A percentile compares a stretch with the other conserved stretches of the same genome.
Evolutionary conservation across 2,329 filamentous ascomycete genomes (phyloP).

Genomic region (Aspergillus sp.): DNA sequence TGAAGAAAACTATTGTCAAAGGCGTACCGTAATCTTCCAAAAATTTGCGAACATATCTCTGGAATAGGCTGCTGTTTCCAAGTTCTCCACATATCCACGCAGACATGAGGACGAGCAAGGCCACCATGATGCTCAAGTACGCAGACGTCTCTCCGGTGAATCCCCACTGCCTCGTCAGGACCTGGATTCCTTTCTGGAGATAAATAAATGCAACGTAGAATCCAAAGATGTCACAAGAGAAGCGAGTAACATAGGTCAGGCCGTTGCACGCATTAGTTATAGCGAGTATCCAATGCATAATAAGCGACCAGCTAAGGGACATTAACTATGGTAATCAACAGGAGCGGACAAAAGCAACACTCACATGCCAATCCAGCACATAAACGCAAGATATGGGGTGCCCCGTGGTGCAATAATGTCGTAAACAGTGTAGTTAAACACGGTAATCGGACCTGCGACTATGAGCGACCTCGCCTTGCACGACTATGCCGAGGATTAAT

Average conservation of each 20-base stretch:
- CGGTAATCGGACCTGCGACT: constrained; percentile 72
- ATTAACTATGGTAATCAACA: not conserved
- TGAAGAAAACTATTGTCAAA: constrained; percentile 81
- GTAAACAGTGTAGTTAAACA: constrained; percentile 93
- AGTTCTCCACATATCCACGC: constrained; percentile 73
- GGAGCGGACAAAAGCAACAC: constrained; percentile 23
- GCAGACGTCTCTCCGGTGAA: constrained; percentile 59
- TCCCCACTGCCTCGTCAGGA: constrained; percentile 72
- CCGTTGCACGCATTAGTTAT: constrained; percentile 84
- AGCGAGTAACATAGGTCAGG: constrained; percentile 84
- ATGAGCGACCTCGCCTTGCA: not conserved
- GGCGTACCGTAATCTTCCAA: constrained; percentile 89
- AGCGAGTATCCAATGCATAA: constrained; percentile 82
- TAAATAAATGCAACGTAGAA: constrained; percentile 94
- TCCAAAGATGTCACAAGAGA: constrained; percentile 90
- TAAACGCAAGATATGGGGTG: constrained; percentile 82
- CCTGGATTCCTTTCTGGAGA: constrained; percentile 85
- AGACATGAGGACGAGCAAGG: constrained; percentile 73
- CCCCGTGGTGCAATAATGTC: constrained; percentile 78
- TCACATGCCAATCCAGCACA: constrained; percentile 84
- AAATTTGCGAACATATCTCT: constrained; percentile 74
- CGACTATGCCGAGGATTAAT: not conserved
- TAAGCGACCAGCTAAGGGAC: constrained; percentile 70
- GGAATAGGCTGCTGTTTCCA: constrained; percentile 70
- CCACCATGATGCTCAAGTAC: constrained; percentile 75